Percentiles rank a stretch among this genome's conserved stretches.
These are phyloP conservation scores for Malus hybrid DNA, from an alignment of 331 rosid genomes.

Conservation along the genomic window DNA sequence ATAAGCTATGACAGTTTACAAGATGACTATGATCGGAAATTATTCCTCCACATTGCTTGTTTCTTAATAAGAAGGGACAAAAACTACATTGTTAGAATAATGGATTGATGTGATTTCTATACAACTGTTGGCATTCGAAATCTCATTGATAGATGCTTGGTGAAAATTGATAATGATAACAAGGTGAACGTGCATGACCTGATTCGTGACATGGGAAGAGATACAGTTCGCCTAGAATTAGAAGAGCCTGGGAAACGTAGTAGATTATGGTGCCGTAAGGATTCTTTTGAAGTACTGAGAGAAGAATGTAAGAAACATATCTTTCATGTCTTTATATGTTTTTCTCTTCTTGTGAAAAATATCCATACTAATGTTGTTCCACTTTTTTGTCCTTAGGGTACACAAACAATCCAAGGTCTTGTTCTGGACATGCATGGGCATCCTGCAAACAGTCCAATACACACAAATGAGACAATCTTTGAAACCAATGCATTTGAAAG, in stretches of 20 bases:
- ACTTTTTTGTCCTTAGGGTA: neutral
- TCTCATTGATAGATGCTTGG: neutral
- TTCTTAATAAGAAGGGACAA: neutral
- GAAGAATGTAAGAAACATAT: neutral
- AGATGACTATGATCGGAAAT: neutral
- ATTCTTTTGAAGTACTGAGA: neutral
- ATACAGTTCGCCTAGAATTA: neutral
- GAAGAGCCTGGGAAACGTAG: neutral
- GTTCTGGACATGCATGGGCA: neutral
- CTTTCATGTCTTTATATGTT: neutral
- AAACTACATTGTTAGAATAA: neutral
- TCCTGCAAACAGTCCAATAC: neutral
- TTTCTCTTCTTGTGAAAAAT: neutral
- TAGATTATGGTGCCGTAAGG: neutral
- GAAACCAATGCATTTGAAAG: neutral
- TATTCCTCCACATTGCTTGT: slow-evolving; percentile 14
- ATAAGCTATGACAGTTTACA: neutral
- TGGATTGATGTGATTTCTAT: slow-evolving; percentile 1
- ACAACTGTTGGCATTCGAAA: neutral
- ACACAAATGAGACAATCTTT: neutral
- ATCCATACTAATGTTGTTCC: neutral
- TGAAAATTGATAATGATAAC: neutral
- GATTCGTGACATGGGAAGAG: slow-evolving; percentile 4
- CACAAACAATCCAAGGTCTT: neutral
- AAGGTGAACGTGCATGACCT: neutral